These are phyloP conservation scores for Coemansia sp. DNA, from an alignment of 192 early-diverging fungal species.

Conservation along the genomic window DNA sequence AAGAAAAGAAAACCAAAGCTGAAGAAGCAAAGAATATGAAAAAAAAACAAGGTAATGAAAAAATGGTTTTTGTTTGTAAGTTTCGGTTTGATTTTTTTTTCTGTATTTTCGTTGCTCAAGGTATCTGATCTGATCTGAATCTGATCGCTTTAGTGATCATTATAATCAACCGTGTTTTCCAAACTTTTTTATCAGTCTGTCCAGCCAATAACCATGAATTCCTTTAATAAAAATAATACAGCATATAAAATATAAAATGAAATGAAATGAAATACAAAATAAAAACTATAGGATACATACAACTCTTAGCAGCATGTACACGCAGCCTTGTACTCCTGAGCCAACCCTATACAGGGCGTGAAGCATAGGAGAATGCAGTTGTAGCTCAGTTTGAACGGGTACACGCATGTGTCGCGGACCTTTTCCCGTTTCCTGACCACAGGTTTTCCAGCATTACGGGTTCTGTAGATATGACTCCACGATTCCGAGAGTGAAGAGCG, in stretches of 20 bases:
- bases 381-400: slow-evolving; percentile 36
- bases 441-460: slow-evolving; percentile 13
- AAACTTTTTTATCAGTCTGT: too few species aligned
- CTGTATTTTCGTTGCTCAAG: too few species aligned
- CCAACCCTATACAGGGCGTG: slow-evolving; percentile 29
- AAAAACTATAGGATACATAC: not conserved
- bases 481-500: slow-evolving; percentile 22
- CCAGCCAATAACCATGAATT: too few species aligned
- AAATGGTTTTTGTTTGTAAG: not conserved
- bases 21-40: not conserved
- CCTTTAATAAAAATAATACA: too few species aligned
- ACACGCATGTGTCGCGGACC: slow-evolving; percentile 26
- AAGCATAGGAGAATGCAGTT: slow-evolving; percentile 50
- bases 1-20: not conserved
- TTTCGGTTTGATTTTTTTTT: too few species aligned
- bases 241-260: too few species aligned
- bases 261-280: too few species aligned
- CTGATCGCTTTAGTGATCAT: too few species aligned
- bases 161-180: too few species aligned
- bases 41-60: not conserved
- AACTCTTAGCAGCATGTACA: not conserved
- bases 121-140: too few species aligned
- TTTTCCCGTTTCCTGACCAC: slow-evolving; percentile 9
- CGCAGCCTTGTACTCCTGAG: slow-evolving; percentile 14
- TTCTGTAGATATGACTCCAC: slow-evolving; percentile 41